Evolutionary conservation across 805 yeast species (phyloP).

Genomic region (Ogataea zsoltii): DNA sequence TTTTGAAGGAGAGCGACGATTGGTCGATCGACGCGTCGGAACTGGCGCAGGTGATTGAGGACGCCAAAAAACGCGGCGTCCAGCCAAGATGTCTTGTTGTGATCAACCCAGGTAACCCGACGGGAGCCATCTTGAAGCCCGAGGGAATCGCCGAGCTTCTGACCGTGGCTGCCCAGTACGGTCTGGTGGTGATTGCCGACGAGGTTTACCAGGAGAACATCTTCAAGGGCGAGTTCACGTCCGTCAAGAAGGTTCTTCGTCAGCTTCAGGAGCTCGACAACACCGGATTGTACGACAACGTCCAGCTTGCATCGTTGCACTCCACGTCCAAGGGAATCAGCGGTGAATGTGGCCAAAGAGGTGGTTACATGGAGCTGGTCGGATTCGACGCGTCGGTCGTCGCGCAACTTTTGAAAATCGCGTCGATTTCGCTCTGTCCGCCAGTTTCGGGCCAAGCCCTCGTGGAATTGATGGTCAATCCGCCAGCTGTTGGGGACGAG

Average conservation of each 20-base stretch:
- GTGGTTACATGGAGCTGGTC: constrained; percentile 94
- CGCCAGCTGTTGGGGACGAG: constrained; percentile 77
- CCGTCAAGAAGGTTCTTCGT: constrained; percentile 78
- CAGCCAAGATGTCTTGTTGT: constrained; percentile 80
- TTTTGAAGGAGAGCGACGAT: constrained; percentile 70
- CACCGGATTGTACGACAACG: constrained; percentile 58
- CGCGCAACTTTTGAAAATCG: constrained; percentile 76
- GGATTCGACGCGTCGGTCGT: constrained; percentile 74
- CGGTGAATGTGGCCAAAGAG: constrained; percentile 99
- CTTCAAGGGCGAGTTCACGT: constrained; percentile 76
- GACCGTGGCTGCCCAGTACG: constrained; percentile 78
- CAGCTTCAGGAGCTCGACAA: constrained; percentile 55
- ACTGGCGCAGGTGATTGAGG: constrained; percentile 53
- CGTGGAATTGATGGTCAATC: constrained; percentile 90
- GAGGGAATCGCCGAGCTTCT: constrained; percentile 71
- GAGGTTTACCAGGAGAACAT: constrained; percentile 97
- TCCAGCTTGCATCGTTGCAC: constrained; percentile 90
- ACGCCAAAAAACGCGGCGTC: constrained; percentile 52
- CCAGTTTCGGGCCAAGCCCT: constrained; percentile 94
- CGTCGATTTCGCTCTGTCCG: constrained; percentile 89
- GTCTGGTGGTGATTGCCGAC: constrained; percentile 89
- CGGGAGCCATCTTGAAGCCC: constrained; percentile 77
- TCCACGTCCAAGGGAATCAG: constrained; percentile 97
- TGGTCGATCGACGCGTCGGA: constrained; percentile 83
- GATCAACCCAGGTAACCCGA: constrained; percentile 98